phyloP scores from a whole-genome alignment of 176 grass and related monocot species.

The Oryza australiensis region DNA sequence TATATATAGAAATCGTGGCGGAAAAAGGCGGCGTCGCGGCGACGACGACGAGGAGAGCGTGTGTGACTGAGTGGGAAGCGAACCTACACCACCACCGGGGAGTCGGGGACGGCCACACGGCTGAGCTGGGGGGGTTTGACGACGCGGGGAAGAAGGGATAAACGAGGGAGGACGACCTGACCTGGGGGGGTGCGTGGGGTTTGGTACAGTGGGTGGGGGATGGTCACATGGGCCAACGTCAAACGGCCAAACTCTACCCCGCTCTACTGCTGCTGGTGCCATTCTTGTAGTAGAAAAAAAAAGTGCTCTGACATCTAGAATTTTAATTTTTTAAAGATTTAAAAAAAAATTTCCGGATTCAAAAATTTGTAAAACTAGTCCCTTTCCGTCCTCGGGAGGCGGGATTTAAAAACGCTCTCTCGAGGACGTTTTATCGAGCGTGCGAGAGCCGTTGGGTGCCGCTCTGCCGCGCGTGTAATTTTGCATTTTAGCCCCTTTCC shows the following conservation, averaged over 20 bases:
- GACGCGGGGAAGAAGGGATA: background rate
- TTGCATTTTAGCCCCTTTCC: too few relatives aligned
- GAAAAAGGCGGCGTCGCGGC: background rate
- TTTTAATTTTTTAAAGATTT: too few relatives aligned
- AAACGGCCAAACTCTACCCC: slow-evolving; percentile 23
- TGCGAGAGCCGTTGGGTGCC: too few relatives aligned
- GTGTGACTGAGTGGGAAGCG: slow-evolving; percentile 10
- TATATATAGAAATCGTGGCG: slow-evolving; percentile 24
- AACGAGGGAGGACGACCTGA: background rate
- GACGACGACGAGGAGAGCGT: background rate
- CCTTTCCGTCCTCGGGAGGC: too few relatives aligned
- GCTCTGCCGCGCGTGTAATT: too few relatives aligned
- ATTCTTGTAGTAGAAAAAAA: background rate
- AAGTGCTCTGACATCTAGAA: background rate
- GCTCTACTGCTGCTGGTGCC: background rate
- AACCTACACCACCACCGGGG: slow-evolving; percentile 28
- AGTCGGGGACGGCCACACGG: background rate
- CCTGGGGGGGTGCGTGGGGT: background rate
- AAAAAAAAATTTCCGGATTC: too few relatives aligned
- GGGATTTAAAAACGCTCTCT: too few relatives aligned
- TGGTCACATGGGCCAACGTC: slow-evolving; percentile 36
- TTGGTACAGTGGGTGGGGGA: slow-evolving; percentile 21
- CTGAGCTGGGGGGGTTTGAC: background rate
- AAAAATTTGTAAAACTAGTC: too few relatives aligned
- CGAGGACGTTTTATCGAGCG: too few relatives aligned